Conservation (phyloP, 306 rosid species). For the Senna tora region DNA sequence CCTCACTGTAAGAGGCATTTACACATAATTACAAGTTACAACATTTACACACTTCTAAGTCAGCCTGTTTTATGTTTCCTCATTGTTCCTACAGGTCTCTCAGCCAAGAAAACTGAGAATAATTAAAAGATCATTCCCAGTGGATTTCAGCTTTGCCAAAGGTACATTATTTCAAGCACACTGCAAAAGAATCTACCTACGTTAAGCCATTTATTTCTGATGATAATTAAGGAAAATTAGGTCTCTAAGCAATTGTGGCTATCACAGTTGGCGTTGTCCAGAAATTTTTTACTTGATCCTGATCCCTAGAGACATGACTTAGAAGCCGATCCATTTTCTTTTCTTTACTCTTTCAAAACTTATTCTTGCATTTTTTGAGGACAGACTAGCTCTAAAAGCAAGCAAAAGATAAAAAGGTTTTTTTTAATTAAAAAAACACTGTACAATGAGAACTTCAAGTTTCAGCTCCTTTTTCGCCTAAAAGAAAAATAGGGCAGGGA, state of each 20-base stretch:
- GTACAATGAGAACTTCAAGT: neutral
- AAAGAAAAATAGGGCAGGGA: neutral
- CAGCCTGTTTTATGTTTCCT: no score
- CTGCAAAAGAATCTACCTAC: neutral
- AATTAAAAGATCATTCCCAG: neutral
- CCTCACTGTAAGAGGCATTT: constrained; percentile 3
- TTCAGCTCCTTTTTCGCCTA: neutral
- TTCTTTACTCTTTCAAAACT: neutral
- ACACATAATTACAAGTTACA: neutral
- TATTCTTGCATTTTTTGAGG: constrained; percentile 12
- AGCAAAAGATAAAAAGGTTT: neutral
- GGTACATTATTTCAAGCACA: constrained; percentile 24
- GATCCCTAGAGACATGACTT: neutral
- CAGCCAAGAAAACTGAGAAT: neutral
- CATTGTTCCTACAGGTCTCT: no score
- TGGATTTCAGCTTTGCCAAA: constrained; percentile 15
- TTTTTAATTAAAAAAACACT: neutral
- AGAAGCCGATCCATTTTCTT: neutral
- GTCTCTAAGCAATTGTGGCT: neutral
- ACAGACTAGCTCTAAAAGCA: constrained; percentile 1
- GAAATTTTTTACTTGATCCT: neutral
- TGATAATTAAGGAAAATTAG: neutral
- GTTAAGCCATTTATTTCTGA: neutral
- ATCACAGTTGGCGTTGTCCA: neutral
- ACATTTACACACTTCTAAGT: neutral